Base-by-base conservation (phyloP, 148 eudicot genomes). In the Silene conica region DNA sequence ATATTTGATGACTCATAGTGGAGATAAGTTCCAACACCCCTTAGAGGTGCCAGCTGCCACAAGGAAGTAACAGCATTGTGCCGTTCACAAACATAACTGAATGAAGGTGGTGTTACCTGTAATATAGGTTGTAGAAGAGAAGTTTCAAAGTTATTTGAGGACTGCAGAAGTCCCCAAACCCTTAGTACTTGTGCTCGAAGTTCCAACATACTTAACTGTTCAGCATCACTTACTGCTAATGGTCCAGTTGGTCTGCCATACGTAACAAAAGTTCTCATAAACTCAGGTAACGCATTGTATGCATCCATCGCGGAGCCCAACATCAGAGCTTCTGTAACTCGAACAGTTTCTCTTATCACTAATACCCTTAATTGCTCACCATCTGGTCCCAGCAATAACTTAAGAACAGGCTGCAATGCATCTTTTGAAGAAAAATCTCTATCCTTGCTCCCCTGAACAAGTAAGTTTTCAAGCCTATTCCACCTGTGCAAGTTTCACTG, bases 401-500 rank as follows among this genome's bases (percentile, higher is more conserved):
- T 95, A 79, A 95, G 82, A 77, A 95, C 99, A 78, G 99, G 99
- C 80, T 95, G 99, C 70, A 95, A 80, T 73, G 97, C 99, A 73
- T 95, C 99, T 79, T 92, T 92, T 58, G 96, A 94, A 66, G 96
- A 82, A 74, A 95, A 95, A 81, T 95, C 99, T 76, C 84, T 84
- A 77, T 95, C 99, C 76, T 85, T 87, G 58, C 85, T 81, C 45
- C 99, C 99, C 79, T 95, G 96, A 72, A 85, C 92, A n/a, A 95
- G 94, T 79, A 95, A 82, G 84, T 95, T 95, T 85, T 95, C 99
- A 71, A 95, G 99, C 78, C 99, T 88, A 77, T 92, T 95, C 99
- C 99, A 95, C 88, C 99, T 95, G 89, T 57, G 75, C 15, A 60
- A 69, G 75, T 50, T 71, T 41, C 41, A 65, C 63, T 31, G 50